Evolutionary conservation across 192 early-diverging fungal species (phyloP), one percentile per base, ranked within the genome.

Genomic region (Ambispora gerdemannii): DNA sequence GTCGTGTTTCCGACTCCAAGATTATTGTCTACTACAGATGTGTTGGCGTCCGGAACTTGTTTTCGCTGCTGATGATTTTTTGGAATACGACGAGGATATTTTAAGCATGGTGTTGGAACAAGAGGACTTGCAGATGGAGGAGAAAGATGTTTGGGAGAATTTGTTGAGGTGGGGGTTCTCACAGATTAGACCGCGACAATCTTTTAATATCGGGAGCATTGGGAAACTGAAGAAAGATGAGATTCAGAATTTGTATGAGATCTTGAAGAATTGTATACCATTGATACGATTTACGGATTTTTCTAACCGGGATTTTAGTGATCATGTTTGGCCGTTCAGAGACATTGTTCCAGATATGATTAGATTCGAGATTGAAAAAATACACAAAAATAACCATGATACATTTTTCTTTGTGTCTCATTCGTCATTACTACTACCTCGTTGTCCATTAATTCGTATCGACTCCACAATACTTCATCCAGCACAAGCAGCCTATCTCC

Each of bases 271-370:
- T 7, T 34, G 27, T 50, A 70, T 70, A 15, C 53, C 53, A 6
- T 25, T 60, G 10, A 70, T 70, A 32, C 49, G 68, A 47, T 70
- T 70, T 50, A 30, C 34, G 0, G 68, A 70, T 31, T 31, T 70
- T 47, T 50, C 68, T 22, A 4, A 3, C 3, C 33, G 50, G 15
- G 43, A 58, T 24, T 59, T 60, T 20, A 47, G 60, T 50, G 38
- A 58, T 47, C 49, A 60, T 32, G 32, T 70, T 60, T 58, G 20
- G 20, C 56, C 68, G 6, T 60, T 31, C 15, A 43, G 35, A 50
- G 36, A 70, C 32, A 49, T 58, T 43, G 24, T 70, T 31, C 30
- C 53, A 2, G 20, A 13, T 11, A 17, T 19, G 19, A 34, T 70
- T 10, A 19, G 24, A 47, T 15, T 19, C 38, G 13, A 30, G 3